These are phyloP conservation scores for Hyparrhenia diplandra DNA, from an alignment of 176 grass and related monocot species.

Conservation along the genomic window DNA sequence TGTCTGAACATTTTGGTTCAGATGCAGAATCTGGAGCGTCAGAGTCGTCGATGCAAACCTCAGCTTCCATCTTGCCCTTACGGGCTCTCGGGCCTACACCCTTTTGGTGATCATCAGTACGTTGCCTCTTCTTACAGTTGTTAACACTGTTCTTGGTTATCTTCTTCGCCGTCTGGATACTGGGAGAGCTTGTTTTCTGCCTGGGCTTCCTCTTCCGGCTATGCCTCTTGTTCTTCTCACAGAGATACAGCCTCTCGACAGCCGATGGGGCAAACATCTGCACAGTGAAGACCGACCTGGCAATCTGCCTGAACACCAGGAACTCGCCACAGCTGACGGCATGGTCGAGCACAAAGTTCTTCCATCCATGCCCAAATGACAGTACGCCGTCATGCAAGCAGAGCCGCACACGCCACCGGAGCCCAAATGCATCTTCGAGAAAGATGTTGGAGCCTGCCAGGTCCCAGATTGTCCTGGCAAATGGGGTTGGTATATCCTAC, in stretches of 20 bases:
- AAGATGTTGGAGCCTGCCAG: conserved; percentile 36
- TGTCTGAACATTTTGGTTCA: conserved; percentile 4
- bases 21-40: background rate
- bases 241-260: conserved; percentile 46
- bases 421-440: conserved; percentile 48
- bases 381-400: conserved; percentile 19
- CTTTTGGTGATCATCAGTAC: background rate
- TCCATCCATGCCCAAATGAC: conserved; percentile 57
- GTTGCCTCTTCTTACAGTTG: conserved; percentile 17
- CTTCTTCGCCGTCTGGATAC: background rate
- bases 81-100: background rate
- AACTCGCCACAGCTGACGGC: conserved; percentile 53
- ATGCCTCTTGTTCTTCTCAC: conserved; percentile 41
- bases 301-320: conserved; percentile 54
- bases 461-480: conserved; percentile 33
- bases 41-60: background rate
- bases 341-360: conserved; percentile 58
- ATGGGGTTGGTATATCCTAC: conserved; percentile 56
- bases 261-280: conserved; percentile 56
- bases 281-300: conserved; percentile 44
- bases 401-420: conserved; percentile 41
- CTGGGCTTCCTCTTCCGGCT: conserved; percentile 46
- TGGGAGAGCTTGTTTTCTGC: background rate
- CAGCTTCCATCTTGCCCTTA: background rate
- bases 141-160: background rate